Conservation (phyloP, 495 filamentous ascomycete species). For the Chaetomium fimeti region DNA sequence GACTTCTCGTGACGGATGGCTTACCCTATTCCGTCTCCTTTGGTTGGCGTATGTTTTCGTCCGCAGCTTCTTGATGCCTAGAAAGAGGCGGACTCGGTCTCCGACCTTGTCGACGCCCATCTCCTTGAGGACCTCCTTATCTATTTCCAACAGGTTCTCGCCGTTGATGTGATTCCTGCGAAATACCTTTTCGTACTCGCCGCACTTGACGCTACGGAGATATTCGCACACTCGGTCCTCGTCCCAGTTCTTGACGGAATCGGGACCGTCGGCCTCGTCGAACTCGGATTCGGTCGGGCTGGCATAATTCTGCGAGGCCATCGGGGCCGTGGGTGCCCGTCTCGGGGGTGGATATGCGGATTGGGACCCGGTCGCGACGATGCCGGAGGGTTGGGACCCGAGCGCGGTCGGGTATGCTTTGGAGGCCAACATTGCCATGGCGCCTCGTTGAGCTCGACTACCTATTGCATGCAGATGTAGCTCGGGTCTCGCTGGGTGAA, state of each 20-base stretch:
- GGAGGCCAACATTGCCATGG: slow-evolving; percentile 84
- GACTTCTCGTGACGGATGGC: slow-evolving; percentile 40
- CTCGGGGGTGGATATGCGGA: slow-evolving; percentile 54
- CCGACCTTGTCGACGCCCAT: slow-evolving; percentile 98
- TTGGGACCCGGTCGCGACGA: slow-evolving; percentile 52
- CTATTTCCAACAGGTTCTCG: slow-evolving; percentile 92
- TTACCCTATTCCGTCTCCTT: slow-evolving; percentile 83
- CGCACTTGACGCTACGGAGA: slow-evolving; percentile 83
- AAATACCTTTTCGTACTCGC: slow-evolving; percentile 90
- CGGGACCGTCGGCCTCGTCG: slow-evolving; percentile 64
- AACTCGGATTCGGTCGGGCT: slow-evolving; percentile 96
- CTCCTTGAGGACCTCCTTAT: slow-evolving; percentile 93
- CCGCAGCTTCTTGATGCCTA: slow-evolving; percentile 87
- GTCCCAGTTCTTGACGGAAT: slow-evolving; percentile 73
- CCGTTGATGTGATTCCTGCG: slow-evolving; percentile 94
- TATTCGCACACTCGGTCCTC: slow-evolving; percentile 89
- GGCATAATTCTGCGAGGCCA: slow-evolving; percentile 65
- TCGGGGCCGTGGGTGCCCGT: slow-evolving; percentile 55
- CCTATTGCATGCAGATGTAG: background rate
- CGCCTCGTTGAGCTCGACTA: slow-evolving; percentile 18
- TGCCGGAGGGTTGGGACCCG: slow-evolving; percentile 55
- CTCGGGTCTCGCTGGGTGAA: background rate
- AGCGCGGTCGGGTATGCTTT: slow-evolving; percentile 72
- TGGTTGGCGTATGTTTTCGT: slow-evolving; percentile 79
- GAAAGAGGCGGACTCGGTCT: slow-evolving; percentile 91